Evolutionary conservation across 2,329 filamentous ascomycete genomes (phyloP).

Genomic region (Aureobasidium sp.): DNA sequence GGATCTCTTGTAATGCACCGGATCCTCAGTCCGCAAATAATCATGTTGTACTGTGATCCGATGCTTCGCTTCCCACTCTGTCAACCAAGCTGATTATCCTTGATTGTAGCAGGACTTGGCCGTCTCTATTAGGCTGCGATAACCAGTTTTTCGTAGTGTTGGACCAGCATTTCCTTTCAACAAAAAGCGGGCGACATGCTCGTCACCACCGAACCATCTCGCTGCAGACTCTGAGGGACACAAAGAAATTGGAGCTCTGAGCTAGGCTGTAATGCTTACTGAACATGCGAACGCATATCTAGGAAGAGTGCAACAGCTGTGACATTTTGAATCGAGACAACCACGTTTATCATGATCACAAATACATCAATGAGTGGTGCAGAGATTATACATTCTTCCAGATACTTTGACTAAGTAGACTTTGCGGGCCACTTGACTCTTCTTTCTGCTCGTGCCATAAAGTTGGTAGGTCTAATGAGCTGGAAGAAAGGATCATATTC

Average conservation of each 20-base stretch:
- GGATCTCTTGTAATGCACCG: too few relatives aligned
- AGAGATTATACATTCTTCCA: background rate
- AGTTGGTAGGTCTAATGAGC: conserved; percentile 49
- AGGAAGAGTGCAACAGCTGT: too few relatives aligned
- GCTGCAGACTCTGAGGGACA: background rate
- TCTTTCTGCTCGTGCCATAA: conserved; percentile 47
- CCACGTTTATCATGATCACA: background rate
- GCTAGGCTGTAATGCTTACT: background rate
- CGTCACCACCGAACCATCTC: background rate
- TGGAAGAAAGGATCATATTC: conserved; percentile 57
- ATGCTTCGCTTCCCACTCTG: background rate
- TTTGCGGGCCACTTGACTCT: conserved; percentile 44
- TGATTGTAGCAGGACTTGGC: background rate
- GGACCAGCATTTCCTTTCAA: background rate
- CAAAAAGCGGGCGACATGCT: background rate
- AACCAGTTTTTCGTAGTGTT: background rate
- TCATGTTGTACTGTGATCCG: background rate
- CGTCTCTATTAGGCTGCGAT: background rate
- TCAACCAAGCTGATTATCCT: background rate
- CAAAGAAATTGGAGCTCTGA: background rate
- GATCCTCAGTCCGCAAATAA: background rate
- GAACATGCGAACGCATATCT: background rate
- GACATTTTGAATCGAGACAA: background rate
- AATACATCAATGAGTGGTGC: background rate
- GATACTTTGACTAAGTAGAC: background rate